Conservation (phyloP, 257 asterid species). For the Vinca minor region DNA sequence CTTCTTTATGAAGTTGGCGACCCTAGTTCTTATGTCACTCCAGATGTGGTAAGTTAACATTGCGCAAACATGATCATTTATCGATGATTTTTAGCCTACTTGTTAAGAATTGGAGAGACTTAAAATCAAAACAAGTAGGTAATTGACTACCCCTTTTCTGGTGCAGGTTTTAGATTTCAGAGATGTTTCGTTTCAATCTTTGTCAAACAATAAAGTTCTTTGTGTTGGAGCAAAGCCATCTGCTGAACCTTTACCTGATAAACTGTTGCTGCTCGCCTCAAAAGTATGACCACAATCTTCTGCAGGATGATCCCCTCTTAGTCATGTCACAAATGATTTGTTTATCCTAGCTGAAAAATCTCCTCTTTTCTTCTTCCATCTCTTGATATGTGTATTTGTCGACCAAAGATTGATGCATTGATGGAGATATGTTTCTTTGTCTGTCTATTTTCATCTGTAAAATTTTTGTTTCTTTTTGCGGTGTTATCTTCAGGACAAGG, state of each 20-base stretch:
- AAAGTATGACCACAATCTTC: constrained; percentile 35
- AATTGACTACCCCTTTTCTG: constrained; percentile 17
- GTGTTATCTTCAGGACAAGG: constrained; percentile 49
- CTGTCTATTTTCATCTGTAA: constrained; percentile 9
- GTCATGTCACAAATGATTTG: background rate
- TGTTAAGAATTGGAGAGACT: constrained; percentile 12
- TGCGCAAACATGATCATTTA: background rate
- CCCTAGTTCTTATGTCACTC: constrained; percentile 86
- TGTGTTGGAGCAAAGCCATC: constrained; percentile 90
- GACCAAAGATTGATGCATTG: background rate
- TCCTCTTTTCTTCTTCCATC: background rate
- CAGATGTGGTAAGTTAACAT: constrained; percentile 67
- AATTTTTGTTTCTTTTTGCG: constrained; percentile 8
- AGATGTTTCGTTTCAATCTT: constrained; percentile 64
- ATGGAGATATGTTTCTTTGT: background rate
- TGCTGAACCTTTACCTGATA: constrained; percentile 39
- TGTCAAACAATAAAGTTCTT: constrained; percentile 62
- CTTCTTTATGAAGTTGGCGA: constrained; percentile 97
- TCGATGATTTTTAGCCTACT: background rate
- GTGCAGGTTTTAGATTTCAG: constrained; percentile 64
- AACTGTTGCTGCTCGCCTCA: constrained; percentile 63
- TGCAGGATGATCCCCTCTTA: background rate
- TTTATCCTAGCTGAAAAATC: too few species aligned
- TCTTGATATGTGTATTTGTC: background rate
- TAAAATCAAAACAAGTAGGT: constrained; percentile 4